Evolutionary conservation across 306 rosid genomes (phyloP).

Genomic region (Mimosa pudica): DNA sequence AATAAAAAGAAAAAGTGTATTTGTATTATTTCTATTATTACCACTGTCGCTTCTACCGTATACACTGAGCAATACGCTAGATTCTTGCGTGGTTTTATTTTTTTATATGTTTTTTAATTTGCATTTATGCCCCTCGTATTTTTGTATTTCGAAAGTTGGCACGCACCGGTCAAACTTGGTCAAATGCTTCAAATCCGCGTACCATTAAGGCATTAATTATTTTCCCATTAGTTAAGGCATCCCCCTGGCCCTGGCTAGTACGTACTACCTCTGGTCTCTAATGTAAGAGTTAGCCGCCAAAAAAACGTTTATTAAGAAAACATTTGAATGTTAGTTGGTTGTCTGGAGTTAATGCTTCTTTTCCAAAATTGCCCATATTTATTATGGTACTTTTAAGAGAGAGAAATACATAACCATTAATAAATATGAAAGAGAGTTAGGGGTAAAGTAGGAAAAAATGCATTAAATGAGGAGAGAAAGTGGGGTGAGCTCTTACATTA

Average conservation of each 20-base stretch:
- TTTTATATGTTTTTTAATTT: neutral
- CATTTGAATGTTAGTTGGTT: no score
- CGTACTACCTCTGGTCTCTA: no score
- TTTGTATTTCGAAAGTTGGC: neutral
- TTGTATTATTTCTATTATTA: neutral
- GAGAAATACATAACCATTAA: no score
- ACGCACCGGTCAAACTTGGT: neutral
- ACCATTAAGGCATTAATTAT: conserved; percentile 9
- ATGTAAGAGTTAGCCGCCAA: no score
- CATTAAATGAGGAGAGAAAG: no score
- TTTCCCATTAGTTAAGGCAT: neutral
- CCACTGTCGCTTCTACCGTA: conserved; percentile 27
- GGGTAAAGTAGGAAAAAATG: no score
- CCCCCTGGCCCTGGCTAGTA: neutral
- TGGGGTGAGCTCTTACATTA: no score
- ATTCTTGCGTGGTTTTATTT: conserved; percentile 25
- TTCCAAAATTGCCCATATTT: no score
- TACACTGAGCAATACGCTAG: conserved; percentile 40
- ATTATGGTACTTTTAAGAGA: no score
- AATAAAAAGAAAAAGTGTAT: neutral
- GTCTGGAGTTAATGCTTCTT: no score
- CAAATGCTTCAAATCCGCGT: conserved; percentile 1
- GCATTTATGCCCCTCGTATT: conserved; percentile 2
- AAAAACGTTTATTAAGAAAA: no score
- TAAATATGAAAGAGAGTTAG: no score